phyloP scores from a whole-genome alignment of 495 filamentous ascomycete species.

The Aspergillus olivimuriae region DNA sequence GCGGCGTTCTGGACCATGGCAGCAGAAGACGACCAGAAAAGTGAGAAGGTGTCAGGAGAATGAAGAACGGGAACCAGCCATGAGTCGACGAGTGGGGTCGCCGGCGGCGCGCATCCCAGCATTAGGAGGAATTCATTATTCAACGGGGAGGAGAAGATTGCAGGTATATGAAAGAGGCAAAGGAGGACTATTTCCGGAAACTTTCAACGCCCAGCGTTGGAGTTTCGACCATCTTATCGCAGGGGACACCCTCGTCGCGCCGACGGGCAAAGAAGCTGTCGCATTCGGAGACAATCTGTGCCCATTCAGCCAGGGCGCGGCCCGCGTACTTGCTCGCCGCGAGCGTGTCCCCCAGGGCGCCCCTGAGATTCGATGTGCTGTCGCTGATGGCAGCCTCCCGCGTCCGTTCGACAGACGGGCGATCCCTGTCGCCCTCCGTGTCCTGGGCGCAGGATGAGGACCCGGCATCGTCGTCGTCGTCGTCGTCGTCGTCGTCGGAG shows the following conservation, averaged over 20 bases:
- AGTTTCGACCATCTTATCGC: conserved; percentile 73
- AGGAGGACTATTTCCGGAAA: conserved; percentile 49
- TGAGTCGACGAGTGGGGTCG: no score
- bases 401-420: conserved; percentile 10
- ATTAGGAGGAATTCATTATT: not conserved
- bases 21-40: not conserved
- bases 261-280: conserved; percentile 89
- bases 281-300: conserved; percentile 74
- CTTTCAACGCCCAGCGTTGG: conserved; percentile 81
- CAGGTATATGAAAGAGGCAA: conserved; percentile 3
- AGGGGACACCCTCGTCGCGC: conserved; percentile 76
- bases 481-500: conserved; percentile 21
- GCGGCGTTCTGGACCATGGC: not conserved
- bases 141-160: not conserved
- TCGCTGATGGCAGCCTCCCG: conserved; percentile 4
- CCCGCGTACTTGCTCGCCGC: conserved; percentile 68
- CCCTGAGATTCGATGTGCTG: conserved; percentile 6
- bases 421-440: conserved; percentile 3
- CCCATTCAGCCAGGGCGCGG: conserved; percentile 88
- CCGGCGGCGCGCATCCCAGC: no score
- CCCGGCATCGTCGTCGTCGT: conserved; percentile 27
- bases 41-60: not conserved
- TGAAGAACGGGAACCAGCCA: no score
- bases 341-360: conserved; percentile 19
- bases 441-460: conserved; percentile 9